These are phyloP conservation scores for Populus hybrid DNA, from an alignment of 441 rosid genomes.

Conservation along the genomic window DNA sequence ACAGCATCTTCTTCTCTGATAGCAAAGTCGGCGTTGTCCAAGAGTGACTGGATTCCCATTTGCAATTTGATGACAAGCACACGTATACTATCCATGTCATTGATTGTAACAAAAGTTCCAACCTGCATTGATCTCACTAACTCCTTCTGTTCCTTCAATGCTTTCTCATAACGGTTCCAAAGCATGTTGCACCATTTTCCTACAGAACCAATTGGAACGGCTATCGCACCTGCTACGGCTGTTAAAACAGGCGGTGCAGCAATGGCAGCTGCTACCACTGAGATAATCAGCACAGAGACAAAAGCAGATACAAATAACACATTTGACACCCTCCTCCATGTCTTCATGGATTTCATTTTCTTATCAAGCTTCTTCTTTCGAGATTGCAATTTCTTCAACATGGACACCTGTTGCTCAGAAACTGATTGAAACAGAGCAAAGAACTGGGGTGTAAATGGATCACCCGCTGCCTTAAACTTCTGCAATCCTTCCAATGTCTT, in stretches of 20 bases:
- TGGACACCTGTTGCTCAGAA: slow-evolving; percentile 44
- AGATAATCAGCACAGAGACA: slow-evolving; percentile 66
- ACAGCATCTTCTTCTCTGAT: slow-evolving; percentile 50
- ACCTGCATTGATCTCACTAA: slow-evolving; percentile 52
- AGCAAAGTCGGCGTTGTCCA: slow-evolving; percentile 48
- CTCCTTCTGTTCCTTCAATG: slow-evolving; percentile 61
- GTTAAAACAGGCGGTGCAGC: slow-evolving; percentile 75
- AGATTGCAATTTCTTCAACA: slow-evolving; percentile 59
- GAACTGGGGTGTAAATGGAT: slow-evolving; percentile 74
- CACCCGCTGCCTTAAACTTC: slow-evolving; percentile 74
- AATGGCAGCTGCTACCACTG: slow-evolving; percentile 84
- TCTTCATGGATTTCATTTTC: slow-evolving; percentile 50
- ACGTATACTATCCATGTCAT: slow-evolving; percentile 60
- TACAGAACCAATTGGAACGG: slow-evolving; percentile 64
- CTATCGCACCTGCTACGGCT: slow-evolving; percentile 67
- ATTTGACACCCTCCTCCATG: slow-evolving; percentile 77
- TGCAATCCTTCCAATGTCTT: slow-evolving; percentile 68
- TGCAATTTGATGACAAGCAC: slow-evolving; percentile 48
- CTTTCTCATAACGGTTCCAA: slow-evolving; percentile 60
- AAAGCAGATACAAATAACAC: slow-evolving; percentile 73
- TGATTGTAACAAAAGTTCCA: slow-evolving; percentile 53
- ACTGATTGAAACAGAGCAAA: slow-evolving; percentile 61
- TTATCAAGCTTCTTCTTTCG: slow-evolving; percentile 72
- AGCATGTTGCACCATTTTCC: slow-evolving; percentile 80
- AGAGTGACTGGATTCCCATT: slow-evolving; percentile 39